Base-by-base conservation (phyloP, 2,329 filamentous ascomycete species). In the Penicillium brevicompactum region DNA sequence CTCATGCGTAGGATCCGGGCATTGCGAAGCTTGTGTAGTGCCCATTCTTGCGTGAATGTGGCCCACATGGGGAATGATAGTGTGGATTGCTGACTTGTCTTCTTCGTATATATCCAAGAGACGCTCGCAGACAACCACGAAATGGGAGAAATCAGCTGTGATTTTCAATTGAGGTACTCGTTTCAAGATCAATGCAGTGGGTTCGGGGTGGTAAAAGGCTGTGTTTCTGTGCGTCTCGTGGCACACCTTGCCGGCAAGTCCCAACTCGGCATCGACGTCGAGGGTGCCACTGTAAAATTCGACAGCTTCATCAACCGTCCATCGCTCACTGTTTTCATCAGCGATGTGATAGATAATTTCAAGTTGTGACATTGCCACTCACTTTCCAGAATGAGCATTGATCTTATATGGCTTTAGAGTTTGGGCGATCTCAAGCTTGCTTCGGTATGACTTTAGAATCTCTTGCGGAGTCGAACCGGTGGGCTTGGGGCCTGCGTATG, bases 11-110 rank as follows among this genome's bases (percentile, higher is more conserved):
- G 72, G 72, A 4, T 75, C 70, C 1, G 71, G 70, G 24, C 71
- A 74, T 44, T 75, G 72, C 0, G 72, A 74, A 0, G 71, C 66
- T 30, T 74, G 71, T 2, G 71, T 73, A 9, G 71, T 74, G 14
- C 72, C 70, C 16, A 72, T 73, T 24, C 72, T 63, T 1, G 71
- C 61, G 48, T 74, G 72, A 21, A 74, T 71, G 42, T 74, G 71
- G 5, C 69, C 58, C 45, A 73, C 71, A 45, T 69, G 66, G 18
- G 70, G 71, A 11, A 71, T 66, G 1, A 74, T 57, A 1, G 66
- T 48, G 7, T 42, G 40, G 6, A 66, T 52, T 27, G 64, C 59
- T 2, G 57, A 53, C 9, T 53, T 53, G 34, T 66, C 62, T 8
- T 56, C 60, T 8, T 65, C 58, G 10, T 54, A 57, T 6, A 59